phyloP scores from a whole-genome alignment of 1,284 basidiomycete genomes.

The Lentinus polychrous region DNA sequence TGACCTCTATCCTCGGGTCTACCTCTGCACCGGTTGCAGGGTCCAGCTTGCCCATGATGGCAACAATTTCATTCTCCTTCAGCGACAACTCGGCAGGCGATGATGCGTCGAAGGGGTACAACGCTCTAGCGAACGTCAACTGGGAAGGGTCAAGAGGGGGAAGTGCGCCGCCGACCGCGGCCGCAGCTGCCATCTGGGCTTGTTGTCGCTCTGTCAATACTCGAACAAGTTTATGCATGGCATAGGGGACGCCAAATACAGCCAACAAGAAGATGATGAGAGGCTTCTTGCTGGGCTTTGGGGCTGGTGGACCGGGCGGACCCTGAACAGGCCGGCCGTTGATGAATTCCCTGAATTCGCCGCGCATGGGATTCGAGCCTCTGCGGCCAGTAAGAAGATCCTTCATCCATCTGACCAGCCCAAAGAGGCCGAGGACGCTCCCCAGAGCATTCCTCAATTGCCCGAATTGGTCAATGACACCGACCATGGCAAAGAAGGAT shows the following conservation, averaged over 20 bases:
- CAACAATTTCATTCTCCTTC: constrained; percentile 91
- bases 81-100: constrained; percentile 78
- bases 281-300: constrained; percentile 81
- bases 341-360: constrained; percentile 66
- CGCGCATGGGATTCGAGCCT: constrained; percentile 32
- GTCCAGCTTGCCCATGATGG: constrained; percentile 82
- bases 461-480: constrained; percentile 93
- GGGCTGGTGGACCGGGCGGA: constrained; percentile 35
- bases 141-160: constrained; percentile 65
- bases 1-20: constrained; percentile 63
- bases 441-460: constrained; percentile 89
- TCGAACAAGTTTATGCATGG: constrained; percentile 87
- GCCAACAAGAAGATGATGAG: constrained; percentile 93
- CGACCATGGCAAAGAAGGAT: constrained; percentile 98
- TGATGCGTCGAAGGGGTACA: constrained; percentile 75
- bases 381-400: constrained; percentile 52
- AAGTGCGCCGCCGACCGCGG: constrained; percentile 33
- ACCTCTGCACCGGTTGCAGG: constrained; percentile 63
- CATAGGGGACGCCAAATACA: constrained; percentile 90
- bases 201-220: constrained; percentile 65
- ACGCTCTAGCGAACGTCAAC: constrained; percentile 84
- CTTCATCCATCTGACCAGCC: constrained; percentile 79
- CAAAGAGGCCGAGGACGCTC: constrained; percentile 90
- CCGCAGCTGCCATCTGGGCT: constrained; percentile 28
- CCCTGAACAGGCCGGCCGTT: constrained; percentile 58